Evolutionary conservation across 441 rosid genomes (phyloP), one percentile per base, ranked within the genome.

Genomic region (Viola pubescens): DNA sequence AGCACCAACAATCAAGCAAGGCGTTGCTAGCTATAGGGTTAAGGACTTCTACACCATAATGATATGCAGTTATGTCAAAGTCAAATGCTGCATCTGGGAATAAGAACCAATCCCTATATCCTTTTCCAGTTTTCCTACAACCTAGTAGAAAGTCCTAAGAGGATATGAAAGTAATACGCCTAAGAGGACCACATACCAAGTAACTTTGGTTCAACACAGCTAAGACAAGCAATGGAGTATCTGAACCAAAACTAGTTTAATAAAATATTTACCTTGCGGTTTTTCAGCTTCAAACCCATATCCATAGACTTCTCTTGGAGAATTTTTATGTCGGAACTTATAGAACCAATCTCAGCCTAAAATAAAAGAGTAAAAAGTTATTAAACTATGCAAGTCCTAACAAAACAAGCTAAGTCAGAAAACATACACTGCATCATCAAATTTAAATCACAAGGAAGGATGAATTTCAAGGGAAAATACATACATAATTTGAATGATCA

Each of bases 261-360:
- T 37, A 52, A 53, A 59, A 51, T 64, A 39, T 49, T 66, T 81
- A 94, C 99, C 95, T 94, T 94, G 75, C 98, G 97, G 71, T 94
- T 94, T 79, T 87, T 94, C 74, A 94, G 74, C 82, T 85, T 88
- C 73, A 94, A 82, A 66, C 97, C 97, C 97, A 94, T 94, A 79
- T 94, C 99, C 99, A 91, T 94, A 44, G 99, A 94, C 74, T 91
- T 91, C 77, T 94, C 99, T 73, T 91, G 97, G 61, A 94, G 98
- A 76, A 94, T 78, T 72, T 91, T 94, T 44, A 94, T 94, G 82
- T 94, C 99, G 44, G 98, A 91, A 75, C 99, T 88, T 71, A 94
- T 94, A 63, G 99, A 91, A 70, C 98, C 98, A 73, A 91, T 94
- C 81, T 91, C 98, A 69, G 71, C 82, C 97, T 94, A 78, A 48